Base-by-base conservation (phyloP, 106 monocot species). In the Chionographis japonica region DNA sequence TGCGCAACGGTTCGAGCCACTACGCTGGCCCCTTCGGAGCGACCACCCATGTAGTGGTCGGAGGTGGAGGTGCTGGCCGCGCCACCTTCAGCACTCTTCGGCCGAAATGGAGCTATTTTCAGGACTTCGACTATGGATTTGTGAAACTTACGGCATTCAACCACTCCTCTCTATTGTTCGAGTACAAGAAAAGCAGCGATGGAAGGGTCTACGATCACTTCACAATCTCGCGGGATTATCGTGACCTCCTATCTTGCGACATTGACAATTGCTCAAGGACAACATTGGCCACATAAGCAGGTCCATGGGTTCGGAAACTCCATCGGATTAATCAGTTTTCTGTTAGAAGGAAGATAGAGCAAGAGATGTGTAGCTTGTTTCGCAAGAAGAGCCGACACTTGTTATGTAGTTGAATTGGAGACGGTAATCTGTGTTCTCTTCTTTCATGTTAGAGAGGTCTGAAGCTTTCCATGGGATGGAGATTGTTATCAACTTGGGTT, bases 11-110 rank as follows among this genome's bases (percentile, higher is more conserved):
- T 40, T 83, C 80, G 8, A 49, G 69, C 49, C 79, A 79, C 62
- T 97, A 92, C 70, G 67, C 12, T 1, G 92, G 95, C 36, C 60
- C 80, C 3, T 80, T 97, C 20, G 63, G 37, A 50, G 95, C 86
- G 54, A 97, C 92, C 17, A 97, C 86, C 19, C 91, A 92, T 73
- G 65, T 97, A 17, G 95, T 97, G 18, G 89, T 82, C 2, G 95
- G 95, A 8, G 92, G 92, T 6, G 95, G 78, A 10, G 92, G 95
- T 50, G 81, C 86, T 3, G 77, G 68, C 68, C 89, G 92, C 40
- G 63, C 95, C 1, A 70, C 59, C n/a, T 97, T 80, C 74, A 67
- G 73, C 3, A 15, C 75, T 2, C 10, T 72, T 7, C 18, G 40
- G 7, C 54, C 95, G 2, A 63, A 72, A 35, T 97, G 95, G 95